Evolutionary conservation across 225 moss, liverwort and hornwort genomes (phyloP), one percentile per base, ranked within the genome.

Genomic region (Neckera pumila): DNA sequence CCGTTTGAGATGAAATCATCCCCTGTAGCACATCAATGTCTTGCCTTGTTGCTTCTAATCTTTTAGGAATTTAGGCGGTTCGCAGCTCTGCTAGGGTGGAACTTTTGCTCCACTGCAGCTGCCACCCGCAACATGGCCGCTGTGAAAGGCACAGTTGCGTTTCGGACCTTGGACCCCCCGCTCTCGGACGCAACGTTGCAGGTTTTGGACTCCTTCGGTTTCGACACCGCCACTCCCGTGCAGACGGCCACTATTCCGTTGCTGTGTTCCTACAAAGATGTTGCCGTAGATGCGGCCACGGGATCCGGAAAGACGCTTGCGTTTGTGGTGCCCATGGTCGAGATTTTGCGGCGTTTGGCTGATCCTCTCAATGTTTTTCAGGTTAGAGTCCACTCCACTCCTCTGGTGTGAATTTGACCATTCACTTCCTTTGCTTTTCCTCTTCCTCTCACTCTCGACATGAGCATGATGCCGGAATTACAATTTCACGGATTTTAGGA

Each of bases 301-400:
- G 98, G 98, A 27, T 98, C 98, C 10, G 98, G 98, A 23, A 98
- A 97, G 89, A 98, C 98, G 28, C 93, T 98, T 33, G 97, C 97
- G 10, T 98, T 98, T 84, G 11, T 98, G 76, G 96, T 98, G 58
- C 97, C 98, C 8, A 91, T 96, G 80, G 95, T 96, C 33, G 98
- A 98, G 88, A 97, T 97, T 86, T 75, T 98, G 71, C 95, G 97
- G 19, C 96, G 98, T 17, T 72, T 93, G 63, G 57, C 90, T 31
- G 92, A 94, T 82, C 94, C 95, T 88, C 92, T 95, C 38, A 95
- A 95, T 89, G 59, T 91, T 49, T 96, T 93, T 86, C 95, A 97
- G 95, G 97, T 98, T 51, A 76, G 79, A 3, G 64, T 56, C 1
- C 12, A 61, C 40, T 56, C 1, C 12, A 61, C 34, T 65, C 40